These are phyloP conservation scores for Neurospora tetrasperma DNA, from an alignment of 495 filamentous ascomycete genomes.

Conservation along the genomic window DNA sequence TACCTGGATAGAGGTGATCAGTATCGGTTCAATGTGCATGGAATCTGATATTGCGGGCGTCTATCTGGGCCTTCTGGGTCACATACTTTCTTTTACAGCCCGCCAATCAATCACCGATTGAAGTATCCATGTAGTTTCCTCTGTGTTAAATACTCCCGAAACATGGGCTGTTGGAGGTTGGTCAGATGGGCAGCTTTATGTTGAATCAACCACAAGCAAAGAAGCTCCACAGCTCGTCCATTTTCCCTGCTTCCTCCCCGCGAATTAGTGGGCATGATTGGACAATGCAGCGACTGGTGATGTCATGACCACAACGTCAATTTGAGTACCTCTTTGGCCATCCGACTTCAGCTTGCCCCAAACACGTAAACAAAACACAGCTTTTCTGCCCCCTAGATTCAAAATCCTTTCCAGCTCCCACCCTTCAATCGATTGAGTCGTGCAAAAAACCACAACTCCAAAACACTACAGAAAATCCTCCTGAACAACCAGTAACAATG, in stretches of 20 bases:
- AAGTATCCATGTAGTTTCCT: no score
- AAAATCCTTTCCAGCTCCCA: background rate
- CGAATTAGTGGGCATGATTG: background rate
- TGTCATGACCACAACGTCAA: background rate
- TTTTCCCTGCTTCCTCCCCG: background rate
- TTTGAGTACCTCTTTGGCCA: background rate
- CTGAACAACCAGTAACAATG: background rate
- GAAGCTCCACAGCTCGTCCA: background rate
- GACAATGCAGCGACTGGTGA: background rate
- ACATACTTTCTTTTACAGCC: no score
- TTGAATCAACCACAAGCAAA: background rate
- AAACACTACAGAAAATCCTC: background rate
- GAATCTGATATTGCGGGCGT: background rate
- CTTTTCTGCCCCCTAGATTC: background rate
- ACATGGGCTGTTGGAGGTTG: background rate
- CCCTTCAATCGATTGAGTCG: background rate
- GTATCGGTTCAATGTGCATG: slow-evolving; percentile 43
- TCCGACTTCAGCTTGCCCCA: background rate
- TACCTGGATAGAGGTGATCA: slow-evolving; percentile 52
- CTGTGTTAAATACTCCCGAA: background rate
- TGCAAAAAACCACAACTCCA: no score
- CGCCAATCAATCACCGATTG: no score
- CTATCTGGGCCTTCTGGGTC: no score
- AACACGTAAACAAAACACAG: background rate
- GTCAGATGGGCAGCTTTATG: background rate